Percentiles rank a stretch among this genome's conserved stretches.
Evolutionary conservation across 345 rosid genomes (phyloP).

Genomic region (Pugionium dolabratum): DNA sequence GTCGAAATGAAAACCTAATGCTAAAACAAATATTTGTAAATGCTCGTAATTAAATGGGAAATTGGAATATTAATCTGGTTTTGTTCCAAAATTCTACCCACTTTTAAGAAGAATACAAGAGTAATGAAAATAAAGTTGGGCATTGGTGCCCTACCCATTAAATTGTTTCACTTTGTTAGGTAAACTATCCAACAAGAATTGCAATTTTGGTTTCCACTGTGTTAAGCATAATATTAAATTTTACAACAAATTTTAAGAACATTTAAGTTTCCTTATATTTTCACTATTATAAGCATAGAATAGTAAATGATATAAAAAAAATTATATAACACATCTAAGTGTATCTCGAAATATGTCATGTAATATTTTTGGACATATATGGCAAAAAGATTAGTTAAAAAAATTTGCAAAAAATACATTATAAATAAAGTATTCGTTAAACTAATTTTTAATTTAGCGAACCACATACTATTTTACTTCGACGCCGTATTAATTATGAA

Average conservation of each 20-base stretch:
- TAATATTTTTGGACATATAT: no score
- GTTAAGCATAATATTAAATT: constrained; percentile 1
- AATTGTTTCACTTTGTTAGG: constrained; percentile 17
- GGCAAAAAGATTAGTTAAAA: no score
- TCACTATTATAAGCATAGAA: background rate
- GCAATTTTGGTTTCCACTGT: constrained; percentile 13
- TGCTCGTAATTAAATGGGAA: constrained; percentile 6
- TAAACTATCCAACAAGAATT: constrained; percentile 21
- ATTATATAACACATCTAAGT: background rate
- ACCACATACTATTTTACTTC: no score
- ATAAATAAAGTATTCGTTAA: no score
- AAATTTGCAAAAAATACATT: no score
- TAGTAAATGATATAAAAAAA: background rate
- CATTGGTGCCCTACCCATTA: background rate
- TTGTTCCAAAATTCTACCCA: constrained; percentile 13
- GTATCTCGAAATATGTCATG: background rate
- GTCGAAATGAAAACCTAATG: constrained; percentile 7
- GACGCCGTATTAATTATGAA: no score
- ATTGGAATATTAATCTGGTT: constrained; percentile 4
- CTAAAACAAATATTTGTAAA: constrained; percentile 8
- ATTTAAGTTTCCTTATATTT: background rate
- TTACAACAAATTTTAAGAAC: background rate
- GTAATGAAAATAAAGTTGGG: constrained; percentile 7
- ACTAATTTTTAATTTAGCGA: no score
- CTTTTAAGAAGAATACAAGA: constrained; percentile 13